phyloP scores from a whole-genome alignment of 805 yeast species.

The Starmerella riodocensis region DNA sequence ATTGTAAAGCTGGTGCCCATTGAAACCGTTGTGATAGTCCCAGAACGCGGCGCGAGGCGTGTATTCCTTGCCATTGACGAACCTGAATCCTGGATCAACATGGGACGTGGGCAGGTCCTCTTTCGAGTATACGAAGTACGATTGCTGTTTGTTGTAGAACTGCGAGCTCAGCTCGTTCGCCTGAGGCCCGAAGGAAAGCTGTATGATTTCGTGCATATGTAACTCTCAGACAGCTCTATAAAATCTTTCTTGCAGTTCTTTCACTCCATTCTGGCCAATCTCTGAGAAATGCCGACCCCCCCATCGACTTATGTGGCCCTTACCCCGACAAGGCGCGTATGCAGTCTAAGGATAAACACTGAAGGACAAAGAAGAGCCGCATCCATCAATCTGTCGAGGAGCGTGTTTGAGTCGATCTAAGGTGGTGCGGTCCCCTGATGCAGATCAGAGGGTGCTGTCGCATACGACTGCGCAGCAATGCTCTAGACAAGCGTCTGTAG shows the following conservation, averaged over 20 bases:
- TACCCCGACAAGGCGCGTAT: too few species aligned
- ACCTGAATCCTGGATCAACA: constrained; percentile 37
- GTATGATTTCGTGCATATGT: constrained; percentile 60
- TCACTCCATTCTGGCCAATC: too few species aligned
- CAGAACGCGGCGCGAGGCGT: constrained; percentile 75
- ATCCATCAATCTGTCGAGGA: too few species aligned
- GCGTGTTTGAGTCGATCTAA: too few species aligned
- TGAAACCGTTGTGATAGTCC: constrained; percentile 69
- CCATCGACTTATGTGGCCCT: not conserved
- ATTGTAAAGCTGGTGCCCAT: constrained; percentile 27
- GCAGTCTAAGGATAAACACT: too few species aligned
- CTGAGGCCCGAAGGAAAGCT: constrained; percentile 54
- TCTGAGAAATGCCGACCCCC: too few species aligned
- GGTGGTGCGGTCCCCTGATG: too few species aligned
- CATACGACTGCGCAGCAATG: too few species aligned
- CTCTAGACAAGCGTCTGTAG: too few species aligned
- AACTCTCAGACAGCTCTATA: not conserved
- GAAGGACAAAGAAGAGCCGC: too few species aligned
- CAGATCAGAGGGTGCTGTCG: too few species aligned
- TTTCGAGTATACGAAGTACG: constrained; percentile 41
- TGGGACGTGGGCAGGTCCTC: constrained; percentile 21
- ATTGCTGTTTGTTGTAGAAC: constrained; percentile 68
- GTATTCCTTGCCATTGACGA: constrained; percentile 41
- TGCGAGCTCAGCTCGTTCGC: constrained; percentile 71
- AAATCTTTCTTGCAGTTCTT: too few species aligned